These are phyloP conservation scores for Pythium angustatum DNA, from an alignment of 352 stramenopile species.

Conservation along the genomic window DNA sequence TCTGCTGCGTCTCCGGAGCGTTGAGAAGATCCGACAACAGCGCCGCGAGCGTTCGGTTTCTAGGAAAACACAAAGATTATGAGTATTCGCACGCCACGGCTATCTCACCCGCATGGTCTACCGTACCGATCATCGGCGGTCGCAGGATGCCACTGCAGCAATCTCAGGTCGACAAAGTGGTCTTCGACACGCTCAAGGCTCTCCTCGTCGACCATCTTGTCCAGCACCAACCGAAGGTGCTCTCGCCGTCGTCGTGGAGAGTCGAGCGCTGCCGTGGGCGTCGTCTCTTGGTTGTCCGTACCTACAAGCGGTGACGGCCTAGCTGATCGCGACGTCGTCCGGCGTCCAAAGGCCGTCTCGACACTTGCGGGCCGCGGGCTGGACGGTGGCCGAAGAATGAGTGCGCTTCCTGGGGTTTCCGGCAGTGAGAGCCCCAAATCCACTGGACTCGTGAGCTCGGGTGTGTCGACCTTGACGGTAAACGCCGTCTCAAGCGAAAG, in stretches of 20 bases:
- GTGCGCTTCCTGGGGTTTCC: not conserved
- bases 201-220: conserved; percentile 35
- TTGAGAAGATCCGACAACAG: conserved; percentile 58
- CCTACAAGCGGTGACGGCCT: not conserved
- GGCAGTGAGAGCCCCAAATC: not conserved
- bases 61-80: conserved; percentile 1
- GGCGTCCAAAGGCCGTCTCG: conserved; percentile 25
- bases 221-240: conserved; percentile 10
- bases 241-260: conserved; percentile 15
- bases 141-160: conserved; percentile 65
- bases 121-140: conserved; percentile 39
- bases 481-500: conserved; percentile 6
- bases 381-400: not conserved
- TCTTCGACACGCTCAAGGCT: conserved; percentile 28
- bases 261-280: not conserved
- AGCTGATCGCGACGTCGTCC: conserved; percentile 4
- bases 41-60: conserved; percentile 42
- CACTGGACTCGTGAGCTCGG: not conserved
- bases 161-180: conserved; percentile 29
- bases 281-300: not conserved
- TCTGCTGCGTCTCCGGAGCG: conserved; percentile 47
- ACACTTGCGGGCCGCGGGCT: conserved; percentile 3
- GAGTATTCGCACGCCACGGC: not conserved
- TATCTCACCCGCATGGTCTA: not conserved
- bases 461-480: not conserved